phyloP scores from a whole-genome alignment of 345 rosid genomes.

The Populus simonii region DNA sequence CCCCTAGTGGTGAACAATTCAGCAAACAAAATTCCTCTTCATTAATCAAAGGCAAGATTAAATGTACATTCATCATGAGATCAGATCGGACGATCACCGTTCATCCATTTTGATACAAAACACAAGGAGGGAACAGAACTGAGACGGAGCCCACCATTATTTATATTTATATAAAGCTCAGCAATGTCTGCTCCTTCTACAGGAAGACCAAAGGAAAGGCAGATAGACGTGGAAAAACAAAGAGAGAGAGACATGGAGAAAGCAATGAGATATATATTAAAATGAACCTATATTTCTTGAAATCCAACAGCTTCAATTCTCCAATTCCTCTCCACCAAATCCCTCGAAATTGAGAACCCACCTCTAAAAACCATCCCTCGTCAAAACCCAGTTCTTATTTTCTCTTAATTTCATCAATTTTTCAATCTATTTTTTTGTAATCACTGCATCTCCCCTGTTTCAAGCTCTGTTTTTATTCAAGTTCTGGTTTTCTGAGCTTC shows the following conservation, averaged over 20 bases:
- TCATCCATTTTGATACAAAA: not conserved
- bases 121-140: not conserved
- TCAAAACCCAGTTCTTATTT: constrained; percentile 45
- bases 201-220: not conserved
- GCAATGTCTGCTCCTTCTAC: constrained; percentile 22
- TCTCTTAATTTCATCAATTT: constrained; percentile 16
- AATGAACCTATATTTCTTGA: constrained; percentile 17
- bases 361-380: constrained; percentile 29
- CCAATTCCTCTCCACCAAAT: constrained; percentile 25
- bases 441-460: constrained; percentile 13
- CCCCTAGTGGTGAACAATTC: not conserved
- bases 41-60: not conserved
- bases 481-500: not conserved
- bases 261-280: not conserved
- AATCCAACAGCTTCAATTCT: constrained; percentile 28
- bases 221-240: constrained; percentile 1
- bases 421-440: not conserved
- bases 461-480: not conserved
- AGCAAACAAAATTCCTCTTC: not conserved
- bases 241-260: not conserved
- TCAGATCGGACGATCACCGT: constrained; percentile 13
- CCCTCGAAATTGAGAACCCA: constrained; percentile 32
- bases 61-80: not conserved
- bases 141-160: constrained; percentile 22
- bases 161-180: constrained; percentile 20